phyloP scores from a whole-genome alignment of 2,329 filamentous ascomycete species.

The Periconia sp. region DNA sequence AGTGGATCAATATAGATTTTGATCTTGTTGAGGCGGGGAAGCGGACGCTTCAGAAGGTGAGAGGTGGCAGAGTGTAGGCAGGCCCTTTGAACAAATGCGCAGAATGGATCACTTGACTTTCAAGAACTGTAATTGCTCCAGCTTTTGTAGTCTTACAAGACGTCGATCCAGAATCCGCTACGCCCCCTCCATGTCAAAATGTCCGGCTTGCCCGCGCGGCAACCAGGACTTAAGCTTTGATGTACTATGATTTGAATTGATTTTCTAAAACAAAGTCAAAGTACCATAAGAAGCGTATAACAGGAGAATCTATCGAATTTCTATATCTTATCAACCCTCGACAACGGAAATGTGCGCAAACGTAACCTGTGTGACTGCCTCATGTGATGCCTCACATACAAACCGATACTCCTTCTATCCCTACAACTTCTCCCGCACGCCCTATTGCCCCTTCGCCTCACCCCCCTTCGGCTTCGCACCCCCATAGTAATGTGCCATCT shows the following conservation, averaged over 20 bases:
- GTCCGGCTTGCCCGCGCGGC: slow-evolving; percentile 6
- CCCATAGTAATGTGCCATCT: slow-evolving; percentile 94
- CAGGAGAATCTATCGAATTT: neutral
- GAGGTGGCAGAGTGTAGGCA: slow-evolving; percentile 6
- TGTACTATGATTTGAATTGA: neutral
- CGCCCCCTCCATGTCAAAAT: slow-evolving; percentile 18
- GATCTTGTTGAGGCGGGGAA: slow-evolving; percentile 24
- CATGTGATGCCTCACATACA: too few species aligned
- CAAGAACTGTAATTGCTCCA: too few species aligned
- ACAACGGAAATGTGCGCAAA: neutral
- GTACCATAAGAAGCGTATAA: neutral
- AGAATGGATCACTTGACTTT: too few species aligned
- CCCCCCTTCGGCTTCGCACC: slow-evolving; percentile 31
- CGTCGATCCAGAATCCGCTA: slow-evolving; percentile 10
- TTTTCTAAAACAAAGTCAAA: neutral
- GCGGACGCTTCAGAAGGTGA: slow-evolving; percentile 20
- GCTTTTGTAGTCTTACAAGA: slow-evolving; percentile 17
- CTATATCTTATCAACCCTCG: neutral
- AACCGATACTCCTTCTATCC: too few species aligned
- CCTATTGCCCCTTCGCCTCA: neutral
- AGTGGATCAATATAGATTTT: slow-evolving; percentile 27
- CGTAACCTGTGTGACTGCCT: too few species aligned
- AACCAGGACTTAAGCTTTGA: neutral
- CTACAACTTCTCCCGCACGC: neutral
- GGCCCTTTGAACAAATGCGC: neutral